Conservation (phyloP, 2,329 filamentous ascomycete genomes). For the Sporothrix sp. region DNA sequence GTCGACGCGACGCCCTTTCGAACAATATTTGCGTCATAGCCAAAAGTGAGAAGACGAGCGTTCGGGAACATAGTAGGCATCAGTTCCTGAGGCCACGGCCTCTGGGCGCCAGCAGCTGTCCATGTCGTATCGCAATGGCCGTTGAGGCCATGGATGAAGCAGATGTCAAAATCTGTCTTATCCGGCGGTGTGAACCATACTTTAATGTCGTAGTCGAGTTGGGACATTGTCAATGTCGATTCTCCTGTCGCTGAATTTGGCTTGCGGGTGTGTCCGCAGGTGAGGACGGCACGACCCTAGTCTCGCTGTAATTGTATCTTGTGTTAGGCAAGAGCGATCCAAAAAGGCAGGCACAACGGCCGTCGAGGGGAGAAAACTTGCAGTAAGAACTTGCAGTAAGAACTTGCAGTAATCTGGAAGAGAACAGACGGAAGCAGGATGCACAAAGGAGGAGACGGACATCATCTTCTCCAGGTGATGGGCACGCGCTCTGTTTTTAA, state of each 20-base stretch:
- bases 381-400: no score
- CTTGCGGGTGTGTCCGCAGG: neutral
- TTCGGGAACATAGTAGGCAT: conserved; percentile 23
- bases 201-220: conserved; percentile 12
- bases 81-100: conserved; percentile 28
- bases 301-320: no score
- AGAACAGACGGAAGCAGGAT: no score
- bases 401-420: no score
- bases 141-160: conserved; percentile 33
- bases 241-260: neutral
- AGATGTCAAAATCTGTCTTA: conserved; percentile 22
- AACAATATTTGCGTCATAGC: conserved; percentile 29
- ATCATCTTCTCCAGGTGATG: neutral
- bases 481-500: neutral
- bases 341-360: no score
- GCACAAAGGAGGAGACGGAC: no score
- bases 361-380: no score
- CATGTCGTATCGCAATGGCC: conserved; percentile 31
- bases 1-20: neutral
- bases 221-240: no score
- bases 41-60: conserved; percentile 30
- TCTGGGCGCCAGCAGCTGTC: conserved; percentile 23
- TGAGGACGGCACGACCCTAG: no score
- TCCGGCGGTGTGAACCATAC: conserved; percentile 14
- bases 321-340: no score